A percentile compares a stretch with the other conserved stretches of the same genome.
Conservation (phyloP, 176 grass and related monocot genomes). For the Oryza brachyantha region DNA sequence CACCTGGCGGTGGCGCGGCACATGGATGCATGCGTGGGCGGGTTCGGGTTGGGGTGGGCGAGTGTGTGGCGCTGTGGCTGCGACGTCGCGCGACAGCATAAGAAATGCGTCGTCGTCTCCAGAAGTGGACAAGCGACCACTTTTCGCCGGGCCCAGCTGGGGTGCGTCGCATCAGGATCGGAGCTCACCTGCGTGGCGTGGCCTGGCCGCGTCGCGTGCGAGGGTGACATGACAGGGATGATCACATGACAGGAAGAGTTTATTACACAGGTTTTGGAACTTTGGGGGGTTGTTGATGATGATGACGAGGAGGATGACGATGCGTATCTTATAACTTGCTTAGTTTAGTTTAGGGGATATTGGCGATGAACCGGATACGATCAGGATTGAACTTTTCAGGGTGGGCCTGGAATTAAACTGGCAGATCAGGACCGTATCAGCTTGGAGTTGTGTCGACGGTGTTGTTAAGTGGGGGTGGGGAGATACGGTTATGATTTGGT, state of each 20-base stretch:
- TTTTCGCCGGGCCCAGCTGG: no score
- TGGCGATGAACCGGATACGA: constrained; percentile 1
- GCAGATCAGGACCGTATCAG: not conserved
- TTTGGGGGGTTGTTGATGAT: no score
- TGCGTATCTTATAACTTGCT: no score
- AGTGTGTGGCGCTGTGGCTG: no score
- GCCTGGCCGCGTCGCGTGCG: no score
- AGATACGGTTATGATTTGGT: not conserved
- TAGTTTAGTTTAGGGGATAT: not conserved
- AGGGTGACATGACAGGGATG: no score
- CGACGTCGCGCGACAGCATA: not conserved
- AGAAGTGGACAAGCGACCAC: constrained; percentile 23
- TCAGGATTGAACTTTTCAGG: not conserved
- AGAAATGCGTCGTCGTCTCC: not conserved
- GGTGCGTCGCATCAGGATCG: not conserved
- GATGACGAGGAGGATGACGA: not conserved
- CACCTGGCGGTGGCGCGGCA: not conserved
- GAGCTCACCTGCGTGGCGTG: not conserved
- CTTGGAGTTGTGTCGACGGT: not conserved
- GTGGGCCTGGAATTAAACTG: not conserved
- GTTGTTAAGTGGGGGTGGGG: not conserved
- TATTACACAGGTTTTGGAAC: no score
- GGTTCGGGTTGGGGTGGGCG: no score
- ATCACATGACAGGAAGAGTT: no score
- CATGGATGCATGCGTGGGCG: no score